Conservation (phyloP, 345 rosid genomes). For the Populus euphratica region DNA sequence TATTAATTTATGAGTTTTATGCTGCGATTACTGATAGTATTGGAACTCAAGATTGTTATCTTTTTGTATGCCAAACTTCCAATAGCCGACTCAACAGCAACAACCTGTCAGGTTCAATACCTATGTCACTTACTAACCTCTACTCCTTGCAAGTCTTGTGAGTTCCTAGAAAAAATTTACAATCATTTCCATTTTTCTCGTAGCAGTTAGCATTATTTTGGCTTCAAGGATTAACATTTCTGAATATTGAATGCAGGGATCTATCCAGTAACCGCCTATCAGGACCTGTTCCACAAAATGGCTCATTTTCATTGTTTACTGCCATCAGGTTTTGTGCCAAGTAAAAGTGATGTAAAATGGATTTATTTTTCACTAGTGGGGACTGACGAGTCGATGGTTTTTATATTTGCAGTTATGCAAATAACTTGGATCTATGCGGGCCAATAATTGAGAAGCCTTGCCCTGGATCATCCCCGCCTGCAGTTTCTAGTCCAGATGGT, state of each 20-base stretch:
- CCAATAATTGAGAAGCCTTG: constrained; percentile 90
- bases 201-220: background rate
- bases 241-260: constrained; percentile 54
- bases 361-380: too few species aligned
- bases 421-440: constrained; percentile 86
- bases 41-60: background rate
- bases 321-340: constrained; percentile 67
- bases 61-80: constrained; percentile 39
- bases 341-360: background rate
- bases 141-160: constrained; percentile 85
- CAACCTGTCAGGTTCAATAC: constrained; percentile 74
- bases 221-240: background rate
- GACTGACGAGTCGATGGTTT: too few species aligned
- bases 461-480: constrained; percentile 95
- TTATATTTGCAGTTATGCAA: constrained; percentile 70
- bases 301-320: constrained; percentile 93
- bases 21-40: too few species aligned
- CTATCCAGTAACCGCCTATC: constrained; percentile 82
- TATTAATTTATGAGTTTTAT: too few species aligned
- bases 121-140: constrained; percentile 79
- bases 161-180: constrained; percentile 27
- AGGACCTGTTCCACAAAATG: constrained; percentile 91
- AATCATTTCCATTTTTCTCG: background rate
- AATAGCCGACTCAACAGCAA: constrained; percentile 94
- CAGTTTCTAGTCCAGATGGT: constrained; percentile 65